phyloP scores from a whole-genome alignment of 768 basidiomycete genomes.

The Boletus huronensis region DNA sequence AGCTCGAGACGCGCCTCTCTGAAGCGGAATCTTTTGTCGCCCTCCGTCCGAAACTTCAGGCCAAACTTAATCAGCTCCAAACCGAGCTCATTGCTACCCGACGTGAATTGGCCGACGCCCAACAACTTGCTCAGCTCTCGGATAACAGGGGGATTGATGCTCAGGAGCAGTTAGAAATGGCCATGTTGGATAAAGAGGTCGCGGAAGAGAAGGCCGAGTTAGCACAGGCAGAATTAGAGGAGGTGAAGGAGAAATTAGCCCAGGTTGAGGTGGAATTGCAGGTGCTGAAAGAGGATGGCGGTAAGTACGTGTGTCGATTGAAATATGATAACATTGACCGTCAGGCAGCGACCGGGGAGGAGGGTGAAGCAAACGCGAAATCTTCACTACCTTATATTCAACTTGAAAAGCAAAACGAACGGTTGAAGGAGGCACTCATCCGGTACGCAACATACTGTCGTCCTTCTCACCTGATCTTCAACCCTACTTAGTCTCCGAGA shows the following conservation, averaged over 20 bases:
- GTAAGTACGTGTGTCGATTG: slow-evolving; percentile 12
- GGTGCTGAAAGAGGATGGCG: slow-evolving; percentile 62
- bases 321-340: slow-evolving; percentile 3
- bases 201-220: slow-evolving; percentile 90
- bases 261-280: slow-evolving; percentile 80
- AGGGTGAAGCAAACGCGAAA: slow-evolving; percentile 39
- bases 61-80: slow-evolving; percentile 78
- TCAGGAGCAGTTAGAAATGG: slow-evolving; percentile 91
- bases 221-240: slow-evolving; percentile 74
- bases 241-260: slow-evolving; percentile 72
- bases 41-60: slow-evolving; percentile 86
- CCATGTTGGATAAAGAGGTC: slow-evolving; percentile 92
- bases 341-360: slow-evolving; percentile 25
- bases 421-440: slow-evolving; percentile 91
- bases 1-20: slow-evolving; percentile 77
- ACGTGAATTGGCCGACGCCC: slow-evolving; percentile 73
- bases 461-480: not conserved
- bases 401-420: slow-evolving; percentile 94
- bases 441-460: slow-evolving; percentile 43
- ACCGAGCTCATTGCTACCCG: slow-evolving; percentile 72
- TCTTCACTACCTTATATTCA: slow-evolving; percentile 72
- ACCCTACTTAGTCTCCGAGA: slow-evolving; percentile 67
- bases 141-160: slow-evolving; percentile 72
- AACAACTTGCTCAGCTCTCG: slow-evolving; percentile 68
- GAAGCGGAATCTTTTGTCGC: slow-evolving; percentile 84